Conservation (phyloP, 2,329 filamentous ascomycete genomes). For the Ophiostoma angusticollis region DNA sequence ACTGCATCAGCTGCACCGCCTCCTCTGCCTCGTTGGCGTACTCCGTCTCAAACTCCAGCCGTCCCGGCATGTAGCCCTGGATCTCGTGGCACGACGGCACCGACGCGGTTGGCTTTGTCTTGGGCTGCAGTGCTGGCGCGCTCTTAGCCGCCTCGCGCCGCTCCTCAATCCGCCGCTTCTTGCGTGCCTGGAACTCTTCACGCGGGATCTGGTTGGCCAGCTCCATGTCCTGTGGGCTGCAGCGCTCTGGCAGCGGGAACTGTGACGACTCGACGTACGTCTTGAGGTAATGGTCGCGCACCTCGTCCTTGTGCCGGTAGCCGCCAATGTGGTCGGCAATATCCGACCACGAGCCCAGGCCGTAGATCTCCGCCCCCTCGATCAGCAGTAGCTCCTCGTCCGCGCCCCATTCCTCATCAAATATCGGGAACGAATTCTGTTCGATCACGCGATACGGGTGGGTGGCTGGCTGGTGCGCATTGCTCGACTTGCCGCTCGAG, state of each 20-base stretch:
- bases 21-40: conserved; percentile 97
- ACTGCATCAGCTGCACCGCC: conserved; percentile 95
- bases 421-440: conserved; percentile 96
- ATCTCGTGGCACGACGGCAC: conserved; percentile 96
- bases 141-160: conserved; percentile 78
- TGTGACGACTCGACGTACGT: conserved; percentile 72
- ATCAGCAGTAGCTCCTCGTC: conserved; percentile 90
- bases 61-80: conserved; percentile 96
- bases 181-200: conserved; percentile 83
- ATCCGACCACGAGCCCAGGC: conserved; percentile 92
- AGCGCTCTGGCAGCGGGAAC: conserved; percentile 79
- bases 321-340: conserved; percentile 97
- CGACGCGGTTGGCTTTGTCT: conserved; percentile 91
- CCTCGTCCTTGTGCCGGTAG: conserved; percentile 87
- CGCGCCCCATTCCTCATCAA: conserved; percentile 87
- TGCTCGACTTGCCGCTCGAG: conserved; percentile 63
- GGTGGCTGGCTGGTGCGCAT: conserved; percentile 72
- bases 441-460: conserved; percentile 92
- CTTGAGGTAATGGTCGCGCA: conserved; percentile 82
- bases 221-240: conserved; percentile 67
- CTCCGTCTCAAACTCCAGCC: conserved; percentile 93
- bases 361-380: conserved; percentile 92
- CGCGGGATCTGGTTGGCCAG: conserved; percentile 71
- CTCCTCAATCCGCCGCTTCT: conserved; percentile 88
- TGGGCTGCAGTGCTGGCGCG: conserved; percentile 69